Conservation (phyloP, 257 asterid species). For the Capsicum pubescens region DNA sequence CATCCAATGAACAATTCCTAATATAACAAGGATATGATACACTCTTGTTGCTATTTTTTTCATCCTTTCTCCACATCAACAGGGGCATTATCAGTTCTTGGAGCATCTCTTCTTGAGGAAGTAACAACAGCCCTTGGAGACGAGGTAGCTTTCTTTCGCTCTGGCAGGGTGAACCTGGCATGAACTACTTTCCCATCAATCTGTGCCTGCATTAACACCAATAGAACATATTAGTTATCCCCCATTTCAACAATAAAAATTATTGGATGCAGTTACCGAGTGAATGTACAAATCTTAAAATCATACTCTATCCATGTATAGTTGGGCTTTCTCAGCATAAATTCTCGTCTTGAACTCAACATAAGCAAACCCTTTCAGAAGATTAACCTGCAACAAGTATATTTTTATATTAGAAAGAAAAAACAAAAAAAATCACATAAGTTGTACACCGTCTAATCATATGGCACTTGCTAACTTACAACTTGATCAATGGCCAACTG, state of each 20-base stretch:
- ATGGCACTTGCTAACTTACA: constrained; percentile 53
- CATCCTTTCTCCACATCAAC: constrained; percentile 71
- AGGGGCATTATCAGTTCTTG: constrained; percentile 66
- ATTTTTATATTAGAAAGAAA: background rate
- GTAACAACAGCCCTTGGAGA: constrained; percentile 75
- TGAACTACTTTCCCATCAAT: constrained; percentile 92
- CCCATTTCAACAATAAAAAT: background rate
- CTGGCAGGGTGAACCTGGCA: constrained; percentile 91
- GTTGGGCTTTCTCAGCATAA: constrained; percentile 93
- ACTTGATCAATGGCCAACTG: constrained; percentile 77
- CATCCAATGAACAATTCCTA: constrained; percentile 20
- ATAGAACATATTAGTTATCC: constrained; percentile 24
- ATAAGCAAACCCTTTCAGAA: constrained; percentile 94
- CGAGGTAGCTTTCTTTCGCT: constrained; percentile 74
- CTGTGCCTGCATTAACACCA: constrained; percentile 72
- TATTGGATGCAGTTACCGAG: background rate
- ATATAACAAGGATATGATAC: constrained; percentile 43
- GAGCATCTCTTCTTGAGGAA: constrained; percentile 66
- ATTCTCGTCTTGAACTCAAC: constrained; percentile 90
- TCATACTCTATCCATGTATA: constrained; percentile 90
- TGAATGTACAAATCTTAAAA: constrained; percentile 25
- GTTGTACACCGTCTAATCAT: background rate
- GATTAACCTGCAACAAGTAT: constrained; percentile 68
- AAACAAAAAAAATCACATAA: background rate
- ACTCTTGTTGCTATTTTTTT: constrained; percentile 69